Evolutionary conservation across 331 rosid species (phyloP), one percentile per base, ranked within the genome.

Genomic region (Acacia pycnantha): DNA sequence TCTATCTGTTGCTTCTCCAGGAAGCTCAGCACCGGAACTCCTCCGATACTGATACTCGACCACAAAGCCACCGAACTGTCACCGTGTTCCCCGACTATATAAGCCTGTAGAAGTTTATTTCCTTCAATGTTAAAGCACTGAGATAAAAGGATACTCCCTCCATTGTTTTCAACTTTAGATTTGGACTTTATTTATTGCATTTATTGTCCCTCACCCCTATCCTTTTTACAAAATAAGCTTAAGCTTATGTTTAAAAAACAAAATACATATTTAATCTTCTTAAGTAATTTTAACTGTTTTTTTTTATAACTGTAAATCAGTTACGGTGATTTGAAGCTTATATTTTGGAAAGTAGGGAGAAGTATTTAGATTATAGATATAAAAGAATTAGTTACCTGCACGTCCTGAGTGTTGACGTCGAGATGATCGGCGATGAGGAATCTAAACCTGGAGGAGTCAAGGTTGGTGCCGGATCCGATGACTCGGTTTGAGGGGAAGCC

Each of bases 41-140:
- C 98, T 18, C 98, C 97, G 0, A 94, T 35, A 54, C 95, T 91
- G 0, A 94, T 94, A 88, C 97, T 89, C 0, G 97, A 93, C 97
- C 98, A 94, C 11, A 93, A 80, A 2, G 98, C 98, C 92, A 94
- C 97, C 8, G 98, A 94, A 86, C 95, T 94, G 66, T 94, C 98
- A 2, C 98, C 98, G 6, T 94, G 98, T 81, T 94, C 98, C 77
- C 98, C 98, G 4, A 94, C 87, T 68, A 94, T 93, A 86, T 74
- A 90, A 11, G 98, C 97, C 98, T 93, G 66, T 84, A 80, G 9
- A 53, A 54, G 13, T 19, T 54, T 21, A 54, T 6, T 0, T 4
- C 58, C 19, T 51, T 51, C 2, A 18, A 6, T 51, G 2, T 48
- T 3, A 14, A 48, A 48, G 6, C 6, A 48, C 19, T 3, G 0